Evolutionary conservation across 805 yeast genomes (phyloP).

Genomic region (Teunomyces tritomae): DNA sequence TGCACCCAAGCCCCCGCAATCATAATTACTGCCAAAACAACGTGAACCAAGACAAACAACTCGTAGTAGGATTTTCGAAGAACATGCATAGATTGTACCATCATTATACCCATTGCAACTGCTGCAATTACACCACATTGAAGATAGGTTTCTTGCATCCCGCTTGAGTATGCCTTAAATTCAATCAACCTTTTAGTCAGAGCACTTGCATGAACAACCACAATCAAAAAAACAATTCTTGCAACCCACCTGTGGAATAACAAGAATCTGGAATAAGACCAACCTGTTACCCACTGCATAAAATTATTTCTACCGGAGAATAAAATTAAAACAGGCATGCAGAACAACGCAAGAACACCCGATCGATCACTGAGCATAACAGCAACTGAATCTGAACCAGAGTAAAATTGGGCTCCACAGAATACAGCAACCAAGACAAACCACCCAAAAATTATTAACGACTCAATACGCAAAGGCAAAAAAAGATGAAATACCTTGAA

Average conservation of each 20-base stretch:
- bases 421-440: constrained; percentile 13
- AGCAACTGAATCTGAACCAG: constrained; percentile 2
- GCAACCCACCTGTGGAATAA: constrained; percentile 40
- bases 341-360: constrained; percentile 44
- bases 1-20: constrained; percentile 46
- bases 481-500: background rate
- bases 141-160: constrained; percentile 13
- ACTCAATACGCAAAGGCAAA: constrained; percentile 28
- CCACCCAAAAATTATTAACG: constrained; percentile 19
- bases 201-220: constrained; percentile 30
- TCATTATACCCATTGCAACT: constrained; percentile 25
- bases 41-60: constrained; percentile 32
- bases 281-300: constrained; percentile 56
- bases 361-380: constrained; percentile 47
- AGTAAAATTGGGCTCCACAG: constrained; percentile 9
- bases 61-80: constrained; percentile 37
- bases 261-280: constrained; percentile 45
- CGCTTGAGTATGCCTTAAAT: constrained; percentile 4
- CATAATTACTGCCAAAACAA: constrained; percentile 35
- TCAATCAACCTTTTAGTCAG: constrained; percentile 38
- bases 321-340: constrained; percentile 50
- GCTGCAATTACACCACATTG: constrained; percentile 40
- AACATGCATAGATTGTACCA: constrained; percentile 30
- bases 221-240: constrained; percentile 7
- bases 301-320: constrained; percentile 66